Evolutionary conservation across 306 rosid genomes (phyloP).

Genomic region (Boehmeria nivea): DNA sequence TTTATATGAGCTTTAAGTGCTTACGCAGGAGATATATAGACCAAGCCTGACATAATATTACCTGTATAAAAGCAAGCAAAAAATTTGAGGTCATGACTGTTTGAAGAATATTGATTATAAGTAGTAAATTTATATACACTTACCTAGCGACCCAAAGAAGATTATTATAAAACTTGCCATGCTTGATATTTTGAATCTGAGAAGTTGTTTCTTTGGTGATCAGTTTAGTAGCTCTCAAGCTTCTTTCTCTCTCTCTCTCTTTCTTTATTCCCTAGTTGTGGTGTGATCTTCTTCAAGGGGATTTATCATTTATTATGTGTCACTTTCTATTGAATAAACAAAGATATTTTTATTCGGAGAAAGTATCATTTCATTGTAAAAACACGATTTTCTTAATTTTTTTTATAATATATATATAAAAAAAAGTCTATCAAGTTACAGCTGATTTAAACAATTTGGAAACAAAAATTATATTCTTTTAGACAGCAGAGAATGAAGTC

Average conservation of each 20-base stretch:
- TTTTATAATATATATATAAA: too few species aligned
- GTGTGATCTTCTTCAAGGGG: neutral
- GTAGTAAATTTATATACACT: too few species aligned
- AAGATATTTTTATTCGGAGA: neutral
- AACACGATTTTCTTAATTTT: too few species aligned
- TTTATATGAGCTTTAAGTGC: neutral
- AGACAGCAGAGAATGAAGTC: too few species aligned
- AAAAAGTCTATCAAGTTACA: too few species aligned
- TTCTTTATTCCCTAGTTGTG: too few species aligned
- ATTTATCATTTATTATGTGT: neutral
- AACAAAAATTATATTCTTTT: too few species aligned
- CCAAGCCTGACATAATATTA: constrained; percentile 21
- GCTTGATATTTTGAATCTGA: neutral
- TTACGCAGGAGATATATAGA: constrained; percentile 33
- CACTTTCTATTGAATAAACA: neutral
- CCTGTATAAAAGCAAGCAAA: constrained; percentile 12
- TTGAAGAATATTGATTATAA: too few species aligned
- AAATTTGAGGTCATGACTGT: too few species aligned
- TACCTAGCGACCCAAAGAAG: constrained; percentile 17
- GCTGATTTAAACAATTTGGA: too few species aligned
- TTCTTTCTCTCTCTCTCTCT: too few species aligned
- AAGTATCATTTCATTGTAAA: neutral
- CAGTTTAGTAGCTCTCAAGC: neutral
- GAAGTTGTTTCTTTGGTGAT: neutral
- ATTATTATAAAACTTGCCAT: neutral